Evolutionary conservation across 805 yeast genomes (phyloP), one percentile per base, ranked within the genome.

Genomic region (Candida oleophila): DNA sequence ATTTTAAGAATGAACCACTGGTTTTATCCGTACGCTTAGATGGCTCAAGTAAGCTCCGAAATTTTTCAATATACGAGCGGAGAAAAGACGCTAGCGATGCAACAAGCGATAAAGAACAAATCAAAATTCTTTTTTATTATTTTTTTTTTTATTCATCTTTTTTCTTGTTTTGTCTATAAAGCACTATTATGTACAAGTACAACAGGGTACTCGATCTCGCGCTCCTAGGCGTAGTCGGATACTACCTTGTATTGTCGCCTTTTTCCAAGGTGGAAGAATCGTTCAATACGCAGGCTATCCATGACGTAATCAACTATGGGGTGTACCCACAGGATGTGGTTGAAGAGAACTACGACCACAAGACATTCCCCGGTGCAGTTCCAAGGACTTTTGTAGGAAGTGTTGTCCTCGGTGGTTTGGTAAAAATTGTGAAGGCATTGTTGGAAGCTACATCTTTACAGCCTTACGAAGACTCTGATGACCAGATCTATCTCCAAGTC

Each of bases 261-360:
- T 89, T 70, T 64, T 85, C 97, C 1, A 92, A 92, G 65, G 97
- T 92, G 0, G 97, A 92, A 62, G 98, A 92, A 62, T 88, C 96
- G 22, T 92, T 92, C 73, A 88, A 85, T 55, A 71, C 88, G 39
- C 97, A 92, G 57, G 97, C 97, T 0, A 73, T 89, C 37, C 90
- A 91, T 59, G 97, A 92, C 57, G 72, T 90, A 38, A 52, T 88
- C 42, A 76, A 77, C 51, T 75, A 81, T 59, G 97, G 96, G 1
- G 52, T 68, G 1, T 59, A 52, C 34, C 68, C 73, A 12, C 47
- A 52, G 18, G 55, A 53, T 15, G 38, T 48, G 9, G 55, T 62
- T 15, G 65, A 70, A 35, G 64, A 73, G 20, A 50, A 68, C 42
- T 92, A 77, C 60, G 97, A 92, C 59, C 98, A 92, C 61, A 51